Evolutionary conservation across 2,329 filamentous ascomycete species (phyloP).

Genomic region (Xylaria polymorpha): DNA sequence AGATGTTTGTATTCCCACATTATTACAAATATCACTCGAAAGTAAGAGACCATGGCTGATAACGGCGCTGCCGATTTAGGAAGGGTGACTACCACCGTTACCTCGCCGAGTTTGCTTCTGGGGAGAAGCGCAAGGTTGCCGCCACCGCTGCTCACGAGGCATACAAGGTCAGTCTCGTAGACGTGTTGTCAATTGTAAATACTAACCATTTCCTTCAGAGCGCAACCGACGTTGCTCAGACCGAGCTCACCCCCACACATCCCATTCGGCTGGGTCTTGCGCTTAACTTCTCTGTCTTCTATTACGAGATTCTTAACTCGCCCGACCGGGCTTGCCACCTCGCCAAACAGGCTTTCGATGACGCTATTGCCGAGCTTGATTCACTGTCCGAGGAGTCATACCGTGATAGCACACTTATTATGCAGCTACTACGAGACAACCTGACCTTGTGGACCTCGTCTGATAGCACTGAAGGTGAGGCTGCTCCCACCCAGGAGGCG

Average conservation of each 20-base stretch:
- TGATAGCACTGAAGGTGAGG: slow-evolving; percentile 83
- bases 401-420: slow-evolving; percentile 98
- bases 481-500: slow-evolving; percentile 65
- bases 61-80: slow-evolving; percentile 61
- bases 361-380: slow-evolving; percentile 98
- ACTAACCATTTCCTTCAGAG: slow-evolving; percentile 67
- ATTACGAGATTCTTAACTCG: slow-evolving; percentile 99
- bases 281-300: slow-evolving; percentile 99
- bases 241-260: slow-evolving; percentile 95
- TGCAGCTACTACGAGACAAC: slow-evolving; percentile 99
- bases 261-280: slow-evolving; percentile 97
- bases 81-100: slow-evolving; percentile 98
- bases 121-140: slow-evolving; percentile 90
- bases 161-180: slow-evolving; percentile 81
- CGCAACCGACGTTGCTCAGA: slow-evolving; percentile 97
- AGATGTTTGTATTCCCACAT: slow-evolving; percentile 78
- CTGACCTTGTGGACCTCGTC: slow-evolving; percentile 98
- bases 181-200: slow-evolving; percentile 1
- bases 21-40: slow-evolving; percentile 7
- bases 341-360: slow-evolving; percentile 98
- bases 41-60: slow-evolving; percentile 31
- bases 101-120: slow-evolving; percentile 90
- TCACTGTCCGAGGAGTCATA: slow-evolving; percentile 97
- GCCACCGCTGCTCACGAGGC: slow-evolving; percentile 91
- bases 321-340: slow-evolving; percentile 97